A percentile compares a stretch with the other conserved stretches of the same genome.
These are phyloP conservation scores for Wickerhamomyces silvicola DNA, from an alignment of 805 yeast species.

Conservation along the genomic window DNA sequence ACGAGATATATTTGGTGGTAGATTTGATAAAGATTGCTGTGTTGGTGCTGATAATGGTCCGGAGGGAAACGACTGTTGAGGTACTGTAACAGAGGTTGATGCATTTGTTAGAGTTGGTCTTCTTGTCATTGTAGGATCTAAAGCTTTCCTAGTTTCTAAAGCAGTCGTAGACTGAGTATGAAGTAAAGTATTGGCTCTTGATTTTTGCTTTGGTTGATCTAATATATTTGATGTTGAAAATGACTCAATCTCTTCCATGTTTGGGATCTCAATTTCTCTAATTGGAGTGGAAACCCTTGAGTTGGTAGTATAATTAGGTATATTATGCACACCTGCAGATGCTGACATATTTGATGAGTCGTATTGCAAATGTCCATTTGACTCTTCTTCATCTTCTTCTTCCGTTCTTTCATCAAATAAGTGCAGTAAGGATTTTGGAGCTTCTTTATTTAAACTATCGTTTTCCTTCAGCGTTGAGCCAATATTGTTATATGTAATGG, in stretches of 20 bases:
- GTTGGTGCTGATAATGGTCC: slow-evolving; percentile 3
- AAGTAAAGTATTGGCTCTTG: slow-evolving; percentile 24
- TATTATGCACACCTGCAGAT: slow-evolving; percentile 12
- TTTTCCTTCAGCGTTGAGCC: slow-evolving; percentile 21
- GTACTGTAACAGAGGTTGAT: not conserved
- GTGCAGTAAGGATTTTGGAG: slow-evolving; percentile 68
- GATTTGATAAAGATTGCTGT: slow-evolving; percentile 1
- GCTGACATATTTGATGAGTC: slow-evolving; percentile 18
- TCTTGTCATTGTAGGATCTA: slow-evolving; percentile 16
- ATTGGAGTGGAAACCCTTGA: slow-evolving; percentile 48
- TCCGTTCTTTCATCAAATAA: slow-evolving; percentile 53
- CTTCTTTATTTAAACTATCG: slow-evolving; percentile 34
- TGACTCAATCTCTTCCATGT: slow-evolving; percentile 40
- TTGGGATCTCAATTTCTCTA: slow-evolving; percentile 63
- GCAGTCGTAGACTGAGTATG: slow-evolving; percentile 17
- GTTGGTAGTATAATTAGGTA: slow-evolving; percentile 6
- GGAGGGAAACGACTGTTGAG: not conserved
- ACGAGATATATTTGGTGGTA: slow-evolving; percentile 20
- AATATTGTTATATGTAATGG: slow-evolving; percentile 23
- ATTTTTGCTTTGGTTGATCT: slow-evolving; percentile 16
- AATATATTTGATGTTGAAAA: slow-evolving; percentile 21
- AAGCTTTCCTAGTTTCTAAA: slow-evolving; percentile 14
- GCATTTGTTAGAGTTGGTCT: slow-evolving; percentile 15
- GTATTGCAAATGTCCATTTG: slow-evolving; percentile 4
- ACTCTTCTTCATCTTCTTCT: slow-evolving; percentile 21